These are phyloP conservation scores for Filobasidium wieringae DNA, from an alignment of 768 basidiomycete genomes.

Conservation along the genomic window DNA sequence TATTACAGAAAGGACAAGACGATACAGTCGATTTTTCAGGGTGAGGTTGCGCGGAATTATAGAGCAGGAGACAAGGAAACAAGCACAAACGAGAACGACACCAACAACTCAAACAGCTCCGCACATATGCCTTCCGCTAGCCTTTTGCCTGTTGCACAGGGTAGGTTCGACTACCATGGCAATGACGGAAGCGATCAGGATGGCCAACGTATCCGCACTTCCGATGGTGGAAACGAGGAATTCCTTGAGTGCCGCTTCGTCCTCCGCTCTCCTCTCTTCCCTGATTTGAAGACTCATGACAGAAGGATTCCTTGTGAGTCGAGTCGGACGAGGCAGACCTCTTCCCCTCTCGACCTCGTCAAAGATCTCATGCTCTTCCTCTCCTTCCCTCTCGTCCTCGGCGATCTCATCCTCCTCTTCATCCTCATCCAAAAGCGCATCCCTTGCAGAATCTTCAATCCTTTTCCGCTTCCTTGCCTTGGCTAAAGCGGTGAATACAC, in stretches of 20 bases:
- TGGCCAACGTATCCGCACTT: constrained; percentile 9
- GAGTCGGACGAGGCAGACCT: not conserved
- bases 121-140: constrained; percentile 1
- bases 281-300: constrained; percentile 4
- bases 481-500: constrained; percentile 1
- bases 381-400: constrained; percentile 6
- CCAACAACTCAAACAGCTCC: constrained; percentile 1
- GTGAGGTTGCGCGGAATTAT: too few species aligned
- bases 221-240: constrained; percentile 12
- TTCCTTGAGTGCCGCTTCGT: constrained; percentile 5
- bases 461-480: constrained; percentile 5
- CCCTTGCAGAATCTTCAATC: not conserved
- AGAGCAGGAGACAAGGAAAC: too few species aligned
- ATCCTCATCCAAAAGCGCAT: not conserved
- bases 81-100: too few species aligned
- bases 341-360: constrained; percentile 9
- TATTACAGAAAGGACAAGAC: too few species aligned
- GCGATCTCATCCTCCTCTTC: constrained; percentile 6
- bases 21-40: too few species aligned
- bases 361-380: constrained; percentile 8
- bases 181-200: constrained; percentile 4
- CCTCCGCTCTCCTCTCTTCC: constrained; percentile 9
- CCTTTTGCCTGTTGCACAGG: constrained; percentile 4
- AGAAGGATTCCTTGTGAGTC: constrained; percentile 9
- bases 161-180: constrained; percentile 10